phyloP scores from a whole-genome alignment of 768 basidiomycete genomes.

The Gyrodon lividus region DNA sequence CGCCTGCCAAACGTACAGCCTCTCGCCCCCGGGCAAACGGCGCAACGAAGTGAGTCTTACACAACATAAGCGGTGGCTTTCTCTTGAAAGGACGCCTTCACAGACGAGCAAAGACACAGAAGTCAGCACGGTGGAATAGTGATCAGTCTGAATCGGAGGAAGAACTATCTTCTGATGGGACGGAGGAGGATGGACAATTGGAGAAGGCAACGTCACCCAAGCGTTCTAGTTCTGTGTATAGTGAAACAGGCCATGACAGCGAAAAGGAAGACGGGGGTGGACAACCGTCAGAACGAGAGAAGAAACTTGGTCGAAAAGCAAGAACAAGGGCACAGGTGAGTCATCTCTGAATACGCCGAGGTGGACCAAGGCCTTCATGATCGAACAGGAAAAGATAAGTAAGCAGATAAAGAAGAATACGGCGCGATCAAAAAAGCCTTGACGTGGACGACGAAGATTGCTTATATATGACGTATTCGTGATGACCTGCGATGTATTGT shows the following conservation, averaged over 20 bases:
- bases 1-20: conserved; percentile 54
- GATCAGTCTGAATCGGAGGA: conserved; percentile 34
- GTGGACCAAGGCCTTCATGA: conserved; percentile 1
- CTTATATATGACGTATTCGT: conserved; percentile 10
- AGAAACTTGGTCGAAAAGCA: conserved; percentile 40
- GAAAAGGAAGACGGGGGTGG: conserved; percentile 31
- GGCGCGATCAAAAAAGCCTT: conserved; percentile 25
- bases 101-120: conserved; percentile 31
- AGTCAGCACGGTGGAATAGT: conserved; percentile 30
- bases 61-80: background rate
- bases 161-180: conserved; percentile 19
- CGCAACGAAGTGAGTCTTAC: conserved; percentile 22
- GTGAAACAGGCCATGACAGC: conserved; percentile 31
- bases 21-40: conserved; percentile 32
- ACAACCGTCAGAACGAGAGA: conserved; percentile 30
- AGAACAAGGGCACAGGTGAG: conserved; percentile 41
- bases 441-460: conserved; percentile 9
- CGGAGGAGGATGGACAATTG: conserved; percentile 43
- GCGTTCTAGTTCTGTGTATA: conserved; percentile 38
- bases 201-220: conserved; percentile 20
- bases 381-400: conserved; percentile 32
- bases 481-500: conserved; percentile 12
- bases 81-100: conserved; percentile 6
- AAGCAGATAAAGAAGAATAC: conserved; percentile 23
- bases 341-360: background rate